These are phyloP conservation scores for Podaxis sp. DNA, from an alignment of 768 basidiomycete species.

Conservation along the genomic window DNA sequence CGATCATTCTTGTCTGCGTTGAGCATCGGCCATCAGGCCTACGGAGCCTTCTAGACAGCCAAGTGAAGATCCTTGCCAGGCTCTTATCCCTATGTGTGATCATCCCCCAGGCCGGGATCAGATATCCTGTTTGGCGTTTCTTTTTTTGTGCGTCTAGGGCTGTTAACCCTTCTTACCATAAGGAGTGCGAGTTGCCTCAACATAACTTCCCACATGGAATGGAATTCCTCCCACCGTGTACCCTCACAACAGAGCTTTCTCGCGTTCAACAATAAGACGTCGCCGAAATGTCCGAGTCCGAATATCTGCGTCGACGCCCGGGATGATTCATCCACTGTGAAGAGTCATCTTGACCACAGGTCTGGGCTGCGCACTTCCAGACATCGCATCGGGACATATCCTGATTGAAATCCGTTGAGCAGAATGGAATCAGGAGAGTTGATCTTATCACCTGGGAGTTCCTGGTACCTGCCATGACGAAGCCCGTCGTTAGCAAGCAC, in stretches of 20 bases:
- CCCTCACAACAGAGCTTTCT: neutral
- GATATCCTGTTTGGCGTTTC: constrained; percentile 9
- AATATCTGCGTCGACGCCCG: neutral
- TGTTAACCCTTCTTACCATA: neutral
- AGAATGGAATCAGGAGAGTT: neutral
- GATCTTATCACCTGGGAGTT: neutral
- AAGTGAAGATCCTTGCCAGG: neutral
- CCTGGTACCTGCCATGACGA: neutral
- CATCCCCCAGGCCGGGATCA: constrained; percentile 1
- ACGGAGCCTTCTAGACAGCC: neutral
- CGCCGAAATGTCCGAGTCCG: constrained; percentile 4
- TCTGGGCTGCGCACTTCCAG: neutral
- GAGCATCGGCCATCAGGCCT: neutral
- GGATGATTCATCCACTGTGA: neutral
- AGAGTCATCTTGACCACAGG: neutral
- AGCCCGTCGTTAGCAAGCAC: neutral
- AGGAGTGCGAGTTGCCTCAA: neutral
- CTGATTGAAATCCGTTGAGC: neutral
- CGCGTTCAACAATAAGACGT: neutral
- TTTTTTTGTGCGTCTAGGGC: constrained; percentile 3
- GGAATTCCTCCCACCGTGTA: neutral
- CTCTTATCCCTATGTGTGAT: constrained; percentile 9
- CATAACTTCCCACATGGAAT: constrained; percentile 2
- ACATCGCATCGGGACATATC: neutral
- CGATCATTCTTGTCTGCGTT: neutral